Base-by-base conservation (phyloP, 2,329 filamentous ascomycete genomes). In the Aspergillus clavatus region DNA sequence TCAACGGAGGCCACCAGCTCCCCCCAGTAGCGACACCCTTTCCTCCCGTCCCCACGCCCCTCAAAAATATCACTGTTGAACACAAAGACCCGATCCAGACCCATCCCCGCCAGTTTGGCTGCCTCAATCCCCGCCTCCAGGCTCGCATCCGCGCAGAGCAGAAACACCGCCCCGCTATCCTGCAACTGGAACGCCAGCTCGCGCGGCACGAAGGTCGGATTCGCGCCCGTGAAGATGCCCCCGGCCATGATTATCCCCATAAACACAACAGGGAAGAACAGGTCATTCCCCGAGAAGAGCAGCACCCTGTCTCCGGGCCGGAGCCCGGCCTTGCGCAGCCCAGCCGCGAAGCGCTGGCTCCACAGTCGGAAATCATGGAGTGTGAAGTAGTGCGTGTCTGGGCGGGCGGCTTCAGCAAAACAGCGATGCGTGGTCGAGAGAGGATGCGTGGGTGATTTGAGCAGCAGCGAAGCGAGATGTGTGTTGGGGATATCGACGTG, bases 221-320 rank as follows among this genome's bases (percentile, higher is more conserved):
- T 89, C 1, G 84, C 84, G 21, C 86, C 87, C 0, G 83, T 86
- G 69, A 91, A 91, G 43, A 91, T 72, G 1, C 85, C 86, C 3
- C 86, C 86, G 0, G 87, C 85, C 80, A 89, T 89, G 40, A 89
- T 73, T 16, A 86, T 74, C 12, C 87, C 87, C 65, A 89, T 74
- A 43, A 90, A 80, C 1, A 87, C 72, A 0, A 80, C 72, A 0
- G 87, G 84, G 60, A 84, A 87, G 69, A 84, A 87, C 11, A 91
- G 65, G 53, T 78, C 83, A 66, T 90, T 91, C 18, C 81, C 79
- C 0, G 84, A 83, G 66, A 84, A 90, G 16, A 91, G 69, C 38
- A 91, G 70, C 4, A 91, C 80, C 2, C 86, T 80, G 54, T 89
- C 86, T 8, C 86, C 84, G 0, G 72, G 70, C 50, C 81, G 69